These are phyloP conservation scores for Flaveria floridana DNA, from an alignment of 140 eudicot genomes.

Conservation along the genomic window DNA sequence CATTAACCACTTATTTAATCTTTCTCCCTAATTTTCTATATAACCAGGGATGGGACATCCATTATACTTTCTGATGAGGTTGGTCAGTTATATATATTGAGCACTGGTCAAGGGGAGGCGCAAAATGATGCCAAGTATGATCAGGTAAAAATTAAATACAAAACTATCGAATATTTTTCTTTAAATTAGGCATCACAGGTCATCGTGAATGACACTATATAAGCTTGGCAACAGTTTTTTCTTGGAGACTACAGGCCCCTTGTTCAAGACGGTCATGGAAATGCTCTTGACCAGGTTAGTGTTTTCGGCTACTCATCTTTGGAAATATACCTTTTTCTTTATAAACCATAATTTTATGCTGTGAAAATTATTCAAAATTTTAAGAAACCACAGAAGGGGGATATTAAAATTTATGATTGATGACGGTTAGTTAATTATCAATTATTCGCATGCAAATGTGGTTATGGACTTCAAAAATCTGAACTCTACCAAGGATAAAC, in stretches of 20 bases:
- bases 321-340: background rate
- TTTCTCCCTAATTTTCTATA: background rate
- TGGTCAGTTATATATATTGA: constrained; percentile 85
- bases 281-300: constrained; percentile 92
- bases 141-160: constrained; percentile 54
- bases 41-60: constrained; percentile 86
- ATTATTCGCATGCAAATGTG: background rate
- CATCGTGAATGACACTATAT: constrained; percentile 25
- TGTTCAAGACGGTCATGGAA: constrained; percentile 81
- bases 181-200: constrained; percentile 5
- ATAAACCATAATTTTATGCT: background rate
- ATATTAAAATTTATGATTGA: background rate
- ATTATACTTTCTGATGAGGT: constrained; percentile 96
- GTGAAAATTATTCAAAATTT: background rate
- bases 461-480: background rate
- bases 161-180: background rate
- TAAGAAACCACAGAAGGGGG: background rate
- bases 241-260: constrained; percentile 98
- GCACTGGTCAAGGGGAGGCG: constrained; percentile 94
- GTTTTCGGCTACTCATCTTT: constrained; percentile 2
- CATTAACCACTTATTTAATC: background rate
- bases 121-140: constrained; percentile 93
- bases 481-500: background rate
- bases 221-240: constrained; percentile 68
- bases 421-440: background rate